Evolutionary conservation across 805 yeast species (phyloP), one percentile per base, ranked within the genome.

Genomic region (Schwanniomyces pseudopolymorphus): DNA sequence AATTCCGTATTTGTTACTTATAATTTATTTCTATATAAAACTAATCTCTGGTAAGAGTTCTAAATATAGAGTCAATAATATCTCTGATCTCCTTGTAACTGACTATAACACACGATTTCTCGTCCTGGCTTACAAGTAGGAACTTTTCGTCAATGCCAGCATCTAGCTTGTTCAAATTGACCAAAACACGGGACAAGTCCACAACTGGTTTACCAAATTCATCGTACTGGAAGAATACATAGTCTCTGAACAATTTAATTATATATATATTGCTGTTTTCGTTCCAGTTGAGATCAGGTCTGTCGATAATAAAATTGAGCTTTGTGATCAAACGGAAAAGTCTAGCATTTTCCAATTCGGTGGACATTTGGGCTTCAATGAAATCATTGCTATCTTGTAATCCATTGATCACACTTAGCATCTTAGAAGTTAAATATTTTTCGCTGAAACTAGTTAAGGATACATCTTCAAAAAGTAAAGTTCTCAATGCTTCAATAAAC

Each of bases 101-200:
- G 45, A 89, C 85, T 35, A 94, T 84, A 50, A 94, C 70, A 63
- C 97, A 90, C 39, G 81, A 85, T 70, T 83, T 84, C 60, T 89
- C 96, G 63, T 91, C 96, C 9, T 85, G 79, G 27, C 94, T 84
- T 0, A 89, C 89, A 43, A 94, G 75, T 61, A 91, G 70, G 13
- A 94, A 67, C 54, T 80, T 83, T 66, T 94, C 99, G 43, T 88
- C 90, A 27, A 85, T 77, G 1, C 97, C 98, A 5, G 92, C 95
- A 61, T 94, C 99, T 53, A 94, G 72, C 66, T 92, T 94, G 67
- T 92, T 92, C 58, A 94, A 70, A 56, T 86, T 80, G 42, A 81
- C 73, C 49, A 94, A 69, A 5, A 90, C 91, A 62, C 89, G 89
- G 0, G 90, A 84, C 55, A 94, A 72, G 64, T 94, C 97, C 47